Evolutionary conservation across 2,329 filamentous ascomycete genomes (phyloP).

Genomic region (Neofusicoccum laricinum): DNA sequence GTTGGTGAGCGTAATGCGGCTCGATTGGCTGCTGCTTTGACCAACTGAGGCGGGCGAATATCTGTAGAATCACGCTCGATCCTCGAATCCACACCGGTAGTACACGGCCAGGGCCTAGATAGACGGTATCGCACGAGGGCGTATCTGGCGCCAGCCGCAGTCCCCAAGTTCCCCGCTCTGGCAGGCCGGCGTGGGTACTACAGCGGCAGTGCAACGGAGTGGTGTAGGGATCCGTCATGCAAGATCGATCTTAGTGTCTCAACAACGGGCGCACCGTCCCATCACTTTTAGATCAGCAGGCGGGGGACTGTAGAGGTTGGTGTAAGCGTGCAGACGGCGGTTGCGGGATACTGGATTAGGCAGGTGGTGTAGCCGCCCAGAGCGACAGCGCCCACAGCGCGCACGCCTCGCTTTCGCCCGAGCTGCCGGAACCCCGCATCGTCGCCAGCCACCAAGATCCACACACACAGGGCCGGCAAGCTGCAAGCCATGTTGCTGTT

Average conservation of each 20-base stretch:
- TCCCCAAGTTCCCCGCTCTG: too few relatives aligned
- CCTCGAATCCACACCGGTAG: too few relatives aligned
- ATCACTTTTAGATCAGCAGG: not conserved
- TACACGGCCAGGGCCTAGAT: too few relatives aligned
- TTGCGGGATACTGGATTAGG: not conserved
- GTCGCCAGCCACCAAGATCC: not conserved
- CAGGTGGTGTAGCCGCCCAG: too few relatives aligned
- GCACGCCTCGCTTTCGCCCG: too few relatives aligned
- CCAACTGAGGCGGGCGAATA: too few relatives aligned
- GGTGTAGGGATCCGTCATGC: not conserved
- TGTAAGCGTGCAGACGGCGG: not conserved
- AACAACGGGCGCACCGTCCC: not conserved
- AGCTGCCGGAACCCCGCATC: not conserved
- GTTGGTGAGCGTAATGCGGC: not conserved
- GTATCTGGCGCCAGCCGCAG: too few relatives aligned
- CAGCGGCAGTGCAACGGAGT: not conserved
- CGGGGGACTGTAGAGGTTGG: too few relatives aligned
- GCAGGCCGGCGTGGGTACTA: too few relatives aligned
- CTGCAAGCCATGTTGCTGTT: not conserved
- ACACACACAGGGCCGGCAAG: not conserved
- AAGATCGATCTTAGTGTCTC: conserved; percentile 5
- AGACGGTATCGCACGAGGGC: too few relatives aligned
- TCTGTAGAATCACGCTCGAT: too few relatives aligned
- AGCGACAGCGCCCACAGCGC: too few relatives aligned
- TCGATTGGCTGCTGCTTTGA: not conserved